These are phyloP conservation scores for Apostasia shenzhenica DNA, from an alignment of 106 monocot genomes.

Conservation along the genomic window DNA sequence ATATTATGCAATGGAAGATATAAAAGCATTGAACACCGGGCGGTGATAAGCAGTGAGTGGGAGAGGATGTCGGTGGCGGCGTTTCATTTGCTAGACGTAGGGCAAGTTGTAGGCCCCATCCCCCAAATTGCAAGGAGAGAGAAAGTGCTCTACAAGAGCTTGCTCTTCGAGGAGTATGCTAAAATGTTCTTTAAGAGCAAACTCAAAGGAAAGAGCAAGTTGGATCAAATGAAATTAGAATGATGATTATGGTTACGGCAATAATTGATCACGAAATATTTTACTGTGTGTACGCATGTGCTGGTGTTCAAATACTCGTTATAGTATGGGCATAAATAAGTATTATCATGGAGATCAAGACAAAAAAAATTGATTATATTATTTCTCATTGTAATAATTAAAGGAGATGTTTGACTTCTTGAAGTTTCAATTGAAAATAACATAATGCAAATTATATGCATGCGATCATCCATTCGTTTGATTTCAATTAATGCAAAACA, in stretches of 20 bases:
- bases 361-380: too few species aligned
- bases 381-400: too few species aligned
- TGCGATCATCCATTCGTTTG: too few species aligned
- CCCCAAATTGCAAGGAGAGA: slow-evolving; percentile 11
- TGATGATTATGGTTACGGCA: background rate
- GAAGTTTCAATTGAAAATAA: too few species aligned
- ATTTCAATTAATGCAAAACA: too few species aligned
- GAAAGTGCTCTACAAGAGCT: slow-evolving; percentile 16
- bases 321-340: too few species aligned
- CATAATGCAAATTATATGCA: too few species aligned
- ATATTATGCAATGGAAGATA: slow-evolving; percentile 49
- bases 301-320: too few species aligned
- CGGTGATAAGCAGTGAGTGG: slow-evolving; percentile 21
- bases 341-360: too few species aligned
- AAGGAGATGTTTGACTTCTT: too few species aligned
- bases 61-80: slow-evolving; percentile 30
- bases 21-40: slow-evolving; percentile 49
- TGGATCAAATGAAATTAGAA: slow-evolving; percentile 30
- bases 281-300: too few species aligned
- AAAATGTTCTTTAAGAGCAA: slow-evolving; percentile 22
- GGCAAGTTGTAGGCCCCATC: slow-evolving; percentile 24
- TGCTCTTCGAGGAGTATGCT: slow-evolving; percentile 20
- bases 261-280: too few species aligned
- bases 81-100: slow-evolving; percentile 16
- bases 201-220: slow-evolving; percentile 30